Percentiles rank a stretch among this genome's conserved stretches.
phyloP scores from a whole-genome alignment of 2,329 filamentous ascomycete genomes.

The Talaromyces sp. region DNA sequence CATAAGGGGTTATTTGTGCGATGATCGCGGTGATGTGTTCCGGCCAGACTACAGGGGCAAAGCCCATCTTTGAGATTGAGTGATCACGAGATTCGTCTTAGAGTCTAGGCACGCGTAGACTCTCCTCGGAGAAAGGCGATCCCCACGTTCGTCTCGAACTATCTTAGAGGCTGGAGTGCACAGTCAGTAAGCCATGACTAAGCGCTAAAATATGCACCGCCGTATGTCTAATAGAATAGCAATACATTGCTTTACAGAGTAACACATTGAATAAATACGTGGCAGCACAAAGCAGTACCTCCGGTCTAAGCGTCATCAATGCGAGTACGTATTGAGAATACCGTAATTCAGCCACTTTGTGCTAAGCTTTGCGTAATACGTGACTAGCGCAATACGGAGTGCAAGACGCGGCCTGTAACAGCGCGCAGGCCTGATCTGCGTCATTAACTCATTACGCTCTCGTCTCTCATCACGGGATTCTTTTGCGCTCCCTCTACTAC shows the following conservation, averaged over 20 bases:
- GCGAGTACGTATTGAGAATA: background rate
- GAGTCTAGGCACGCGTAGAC: background rate
- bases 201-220: background rate
- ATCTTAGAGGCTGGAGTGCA: background rate
- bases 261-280: too few species aligned
- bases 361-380: conserved; percentile 1
- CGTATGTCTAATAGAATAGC: background rate
- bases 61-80: background rate
- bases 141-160: background rate
- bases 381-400: background rate
- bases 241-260: background rate
- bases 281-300: too few species aligned
- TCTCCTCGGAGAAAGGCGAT: background rate
- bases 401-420: background rate
- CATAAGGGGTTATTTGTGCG: too few species aligned
- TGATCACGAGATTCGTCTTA: background rate
- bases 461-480: background rate
- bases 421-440: background rate
- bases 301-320: background rate
- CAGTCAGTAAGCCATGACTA: background rate
- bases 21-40: background rate
- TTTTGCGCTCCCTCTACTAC: background rate
- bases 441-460: background rate
- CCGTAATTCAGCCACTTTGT: background rate
- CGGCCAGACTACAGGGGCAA: background rate